These are phyloP conservation scores for Pseudodiploospora longispora DNA, from an alignment of 2,329 filamentous ascomycete genomes.

Conservation along the genomic window DNA sequence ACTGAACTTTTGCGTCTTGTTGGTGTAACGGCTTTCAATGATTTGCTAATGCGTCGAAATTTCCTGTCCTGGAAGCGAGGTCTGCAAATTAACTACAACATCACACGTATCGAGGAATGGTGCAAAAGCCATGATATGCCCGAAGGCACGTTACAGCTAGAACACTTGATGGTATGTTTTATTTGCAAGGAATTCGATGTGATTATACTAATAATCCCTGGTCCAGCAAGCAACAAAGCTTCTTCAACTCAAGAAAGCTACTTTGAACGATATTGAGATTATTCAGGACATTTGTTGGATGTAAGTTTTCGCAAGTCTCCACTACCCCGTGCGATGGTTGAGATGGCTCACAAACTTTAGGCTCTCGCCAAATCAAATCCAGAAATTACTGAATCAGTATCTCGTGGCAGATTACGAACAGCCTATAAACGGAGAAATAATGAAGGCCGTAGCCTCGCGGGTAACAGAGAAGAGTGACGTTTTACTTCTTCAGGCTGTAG, in stretches of 20 bases:
- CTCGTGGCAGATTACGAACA: slow-evolving; percentile 98
- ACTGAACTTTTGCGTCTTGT: slow-evolving; percentile 90
- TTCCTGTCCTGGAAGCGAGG: slow-evolving; percentile 99
- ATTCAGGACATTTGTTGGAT: slow-evolving; percentile 99
- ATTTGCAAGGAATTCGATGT: not conserved
- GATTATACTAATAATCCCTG: slow-evolving; percentile 18
- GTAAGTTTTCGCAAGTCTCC: slow-evolving; percentile 46
- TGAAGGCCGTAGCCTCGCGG: slow-evolving; percentile 96
- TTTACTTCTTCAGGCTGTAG: slow-evolving; percentile 82
- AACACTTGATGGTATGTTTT: slow-evolving; percentile 80
- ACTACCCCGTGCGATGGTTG: not conserved
- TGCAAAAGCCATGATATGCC: slow-evolving; percentile 99
- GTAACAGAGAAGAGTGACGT: slow-evolving; percentile 99
- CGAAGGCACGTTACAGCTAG: slow-evolving; percentile 90
- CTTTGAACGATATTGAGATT: slow-evolving; percentile 97
- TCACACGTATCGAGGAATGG: slow-evolving; percentile 98
- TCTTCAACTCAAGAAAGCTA: slow-evolving; percentile 96
- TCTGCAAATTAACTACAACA: slow-evolving; percentile 99
- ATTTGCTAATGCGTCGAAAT: slow-evolving; percentile 93
- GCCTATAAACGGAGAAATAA: slow-evolving; percentile 98
- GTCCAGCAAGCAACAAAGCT: slow-evolving; percentile 90
- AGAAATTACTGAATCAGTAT: slow-evolving; percentile 98
- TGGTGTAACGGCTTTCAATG: slow-evolving; percentile 96
- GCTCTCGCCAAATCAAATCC: slow-evolving; percentile 97
- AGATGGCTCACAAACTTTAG: slow-evolving; percentile 33